Percentiles rank a stretch among this genome's conserved stretches.
Evolutionary conservation across 2,329 filamentous ascomycete species (phyloP).

Genomic region (Claviceps spartinae): DNA sequence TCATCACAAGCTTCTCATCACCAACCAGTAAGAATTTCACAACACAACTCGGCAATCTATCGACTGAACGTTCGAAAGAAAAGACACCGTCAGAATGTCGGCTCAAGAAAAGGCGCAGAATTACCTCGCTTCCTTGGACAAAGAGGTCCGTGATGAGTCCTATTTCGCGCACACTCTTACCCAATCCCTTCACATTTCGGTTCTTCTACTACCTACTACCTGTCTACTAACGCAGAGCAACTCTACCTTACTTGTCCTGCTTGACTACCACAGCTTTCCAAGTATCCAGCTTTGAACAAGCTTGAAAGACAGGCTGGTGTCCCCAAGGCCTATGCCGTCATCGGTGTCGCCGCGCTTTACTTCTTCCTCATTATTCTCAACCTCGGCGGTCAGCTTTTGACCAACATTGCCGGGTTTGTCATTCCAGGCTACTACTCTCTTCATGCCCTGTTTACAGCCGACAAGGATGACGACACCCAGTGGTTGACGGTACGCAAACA

Average conservation of each 20-base stretch:
- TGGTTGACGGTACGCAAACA: slow-evolving; percentile 51
- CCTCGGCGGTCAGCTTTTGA: slow-evolving; percentile 75
- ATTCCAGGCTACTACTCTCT: slow-evolving; percentile 79
- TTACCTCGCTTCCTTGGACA: slow-evolving; percentile 68
- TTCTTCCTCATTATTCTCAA: slow-evolving; percentile 91
- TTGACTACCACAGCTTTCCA: slow-evolving; percentile 49
- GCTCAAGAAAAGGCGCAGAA: slow-evolving; percentile 65
- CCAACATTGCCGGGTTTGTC: slow-evolving; percentile 73
- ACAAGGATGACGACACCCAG: slow-evolving; percentile 70
- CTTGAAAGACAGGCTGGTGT: slow-evolving; percentile 73
- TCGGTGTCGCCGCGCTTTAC: slow-evolving; percentile 65
- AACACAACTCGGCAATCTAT: slow-evolving; percentile 4
- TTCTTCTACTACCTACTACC: slow-evolving; percentile 15
- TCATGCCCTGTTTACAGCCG: slow-evolving; percentile 56
- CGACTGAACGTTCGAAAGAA: slow-evolving; percentile 5
- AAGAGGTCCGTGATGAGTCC: slow-evolving; percentile 48
- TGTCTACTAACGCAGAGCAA: slow-evolving; percentile 9
- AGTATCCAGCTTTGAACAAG: slow-evolving; percentile 73
- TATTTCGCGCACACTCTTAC: background rate
- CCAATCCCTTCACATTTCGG: background rate
- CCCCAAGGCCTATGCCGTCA: slow-evolving; percentile 73
- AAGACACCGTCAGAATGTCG: slow-evolving; percentile 39
- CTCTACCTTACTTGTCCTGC: background rate
- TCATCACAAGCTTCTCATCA: slow-evolving; percentile 8
- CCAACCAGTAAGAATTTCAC: background rate